Base-by-base conservation (phyloP, 2,329 filamentous ascomycete species). In the Arthrobotrys iridis region DNA sequence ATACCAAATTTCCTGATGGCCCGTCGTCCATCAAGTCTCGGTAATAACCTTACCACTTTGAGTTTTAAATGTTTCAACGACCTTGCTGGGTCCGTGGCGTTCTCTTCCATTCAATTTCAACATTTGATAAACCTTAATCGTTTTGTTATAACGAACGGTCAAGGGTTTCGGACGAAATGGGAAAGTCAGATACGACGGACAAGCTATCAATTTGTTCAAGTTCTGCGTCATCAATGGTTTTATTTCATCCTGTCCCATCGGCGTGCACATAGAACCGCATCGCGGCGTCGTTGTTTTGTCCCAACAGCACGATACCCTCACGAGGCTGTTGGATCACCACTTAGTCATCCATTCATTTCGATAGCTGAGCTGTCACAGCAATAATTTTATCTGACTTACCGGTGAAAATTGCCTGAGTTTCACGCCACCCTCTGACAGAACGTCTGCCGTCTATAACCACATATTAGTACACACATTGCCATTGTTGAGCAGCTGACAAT, bases 351-450 rank as follows among this genome's bases (percentile, higher is more conserved):
- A 2, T 41, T 45, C 7, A n/a, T 40, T 40, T 4, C 11, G 18
- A 24, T 22, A 4, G n/a, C n/a, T n/a, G 6, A 48, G n/a, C n/a
- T 26, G 24, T 48, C 35, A 15, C 35, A 57, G 18, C n/a, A 18
- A 1, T 45, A 15, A 10, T n/a, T 28, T n/a, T n/a, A n/a, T n/a
- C n/a, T 3, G n/a, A 87, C 89, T 84, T 82, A 93, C 91, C 76
- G 93, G 92, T 77, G 89, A 90, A 81, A 97, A 98, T 82, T 98
- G 93, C 79, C 95, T 87, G 80, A 99, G 83, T 76, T 87, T 88
- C 15, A 98, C 91, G 0, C 94, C 94, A 4, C 93, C 93, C 81
- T 93, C 88, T 70, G 88, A 85, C 78, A 99, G 91, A 26, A 99
- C 91, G 59, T 88, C 87, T 6, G 93, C 93, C 37, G 93, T 91